These are phyloP conservation scores for Cladobotryum protrusum DNA, from an alignment of 2,329 filamentous ascomycete species.

Conservation along the genomic window DNA sequence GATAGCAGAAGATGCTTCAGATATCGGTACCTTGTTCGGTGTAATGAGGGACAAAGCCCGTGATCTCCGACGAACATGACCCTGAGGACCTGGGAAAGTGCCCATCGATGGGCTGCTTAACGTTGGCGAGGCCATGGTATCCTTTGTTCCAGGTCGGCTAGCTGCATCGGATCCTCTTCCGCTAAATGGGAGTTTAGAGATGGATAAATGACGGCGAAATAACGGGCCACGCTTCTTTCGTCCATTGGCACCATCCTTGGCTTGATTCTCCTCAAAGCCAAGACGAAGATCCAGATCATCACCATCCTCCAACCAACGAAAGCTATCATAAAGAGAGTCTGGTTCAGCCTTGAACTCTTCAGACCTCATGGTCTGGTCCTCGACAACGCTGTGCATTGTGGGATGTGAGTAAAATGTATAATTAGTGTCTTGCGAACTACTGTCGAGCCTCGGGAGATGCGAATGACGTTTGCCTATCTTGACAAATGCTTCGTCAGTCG, in stretches of 20 bases:
- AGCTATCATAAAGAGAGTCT: constrained; percentile 58
- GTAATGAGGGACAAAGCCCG: constrained; percentile 49
- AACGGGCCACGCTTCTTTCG: constrained; percentile 46
- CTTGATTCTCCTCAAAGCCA: constrained; percentile 63
- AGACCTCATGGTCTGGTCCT: constrained; percentile 14
- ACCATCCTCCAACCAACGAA: constrained; percentile 69
- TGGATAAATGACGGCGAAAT: constrained; percentile 66
- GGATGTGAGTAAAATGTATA: constrained; percentile 6
- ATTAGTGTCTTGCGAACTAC: neutral
- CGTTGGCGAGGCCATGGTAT: constrained; percentile 27
- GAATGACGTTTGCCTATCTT: constrained; percentile 21
- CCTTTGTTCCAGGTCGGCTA: constrained; percentile 42
- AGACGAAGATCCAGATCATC: constrained; percentile 63
- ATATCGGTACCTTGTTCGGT: constrained; percentile 33
- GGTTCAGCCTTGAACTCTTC: constrained; percentile 28
- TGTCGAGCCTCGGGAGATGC: constrained; percentile 17
- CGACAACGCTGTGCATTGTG: constrained; percentile 21
- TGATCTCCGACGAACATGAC: constrained; percentile 46
- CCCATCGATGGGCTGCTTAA: constrained; percentile 18
- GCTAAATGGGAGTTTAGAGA: constrained; percentile 57
- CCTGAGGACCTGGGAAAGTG: constrained; percentile 17
- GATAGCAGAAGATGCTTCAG: constrained; percentile 32
- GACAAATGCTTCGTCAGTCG: constrained; percentile 22
- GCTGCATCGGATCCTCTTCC: constrained; percentile 46
- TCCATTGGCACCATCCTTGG: constrained; percentile 40